phyloP scores from a whole-genome alignment of 805 yeast genomes.

The Blastobotrys mokoenaii region DNA sequence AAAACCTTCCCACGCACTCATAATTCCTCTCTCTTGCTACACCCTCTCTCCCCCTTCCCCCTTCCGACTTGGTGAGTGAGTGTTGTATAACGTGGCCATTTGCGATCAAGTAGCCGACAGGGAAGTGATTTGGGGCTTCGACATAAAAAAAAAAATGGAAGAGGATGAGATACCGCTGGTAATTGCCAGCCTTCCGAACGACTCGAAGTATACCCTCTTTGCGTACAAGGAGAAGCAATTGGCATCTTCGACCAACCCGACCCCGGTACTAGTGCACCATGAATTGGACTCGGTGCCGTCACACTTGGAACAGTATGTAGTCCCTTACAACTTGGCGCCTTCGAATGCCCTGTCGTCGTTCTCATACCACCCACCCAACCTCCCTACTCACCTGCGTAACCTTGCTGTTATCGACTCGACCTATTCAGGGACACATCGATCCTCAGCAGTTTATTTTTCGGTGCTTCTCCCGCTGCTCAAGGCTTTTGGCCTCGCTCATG shows the following conservation, averaged over 20 bases:
- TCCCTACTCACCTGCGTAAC: constrained; percentile 20
- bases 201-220: constrained; percentile 2
- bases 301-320: constrained; percentile 8
- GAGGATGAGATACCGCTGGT: constrained; percentile 1
- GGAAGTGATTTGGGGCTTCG: no score
- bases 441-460: constrained; percentile 23
- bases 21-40: no score
- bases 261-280: constrained; percentile 4
- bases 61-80: no score
- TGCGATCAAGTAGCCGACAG: no score
- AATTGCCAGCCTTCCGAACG: not conserved
- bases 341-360: not conserved
- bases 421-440: constrained; percentile 22
- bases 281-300: constrained; percentile 8
- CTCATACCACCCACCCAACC: not conserved
- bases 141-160: no score
- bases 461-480: constrained; percentile 28
- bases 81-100: no score
- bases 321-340: constrained; percentile 8
- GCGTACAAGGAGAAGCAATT: not conserved
- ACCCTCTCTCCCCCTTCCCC: no score
- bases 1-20: no score
- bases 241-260: not conserved
- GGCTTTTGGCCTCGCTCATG: constrained; percentile 27
- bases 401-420: constrained; percentile 29